Base-by-base conservation (phyloP, 495 filamentous ascomycete genomes). In the Neurospora hispaniola region DNA sequence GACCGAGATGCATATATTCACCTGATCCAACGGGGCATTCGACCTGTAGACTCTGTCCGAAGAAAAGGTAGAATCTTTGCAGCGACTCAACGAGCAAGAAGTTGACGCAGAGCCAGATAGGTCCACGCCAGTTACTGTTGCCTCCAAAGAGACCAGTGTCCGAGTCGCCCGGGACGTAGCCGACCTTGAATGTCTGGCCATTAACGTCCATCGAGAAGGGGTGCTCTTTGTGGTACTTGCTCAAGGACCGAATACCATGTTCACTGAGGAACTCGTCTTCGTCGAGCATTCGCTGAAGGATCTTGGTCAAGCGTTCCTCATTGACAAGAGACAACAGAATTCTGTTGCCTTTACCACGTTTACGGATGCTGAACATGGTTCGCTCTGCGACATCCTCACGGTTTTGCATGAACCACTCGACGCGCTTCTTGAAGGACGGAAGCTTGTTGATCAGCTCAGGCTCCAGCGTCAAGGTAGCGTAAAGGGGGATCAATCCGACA, bases 181-280 rank as follows among this genome's bases (percentile, higher is more conserved):
- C 88, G 42, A 98, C 95, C 73, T 89, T 89, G 83, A 97, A 98
- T 42, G 86, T 87, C 79, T 97, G 93, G 9, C 93, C 93, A 74
- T 98, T 97, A 72, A 98, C 95, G 70, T 96, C 92, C 96, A 98
- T 98, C 10, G 92, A 91, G 80, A 93, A 97, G 1, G 95, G 95
- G 76, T 97, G 81, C 3, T 97, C 87, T 74, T 96, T 90, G 81
- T 98, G 95, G 79, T 89, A 90, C 82, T 94, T 96, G n/a, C 94
- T 97, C 78, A 98, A 84, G 14, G 94, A 97, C 41, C 95, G 90
- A 74, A 98, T 96, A 62, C 95, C 95, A 76, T 97, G 91, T 72
- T 94, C 87, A 39, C 92, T 91, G 54, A 98, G 85, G 83, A 98
- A 98, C 80, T 98, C 95, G 18, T 91, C 90, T 80, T 97, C 95